Base-by-base conservation (phyloP, 805 yeast species). In the Kodamaea jinghongensis region DNA sequence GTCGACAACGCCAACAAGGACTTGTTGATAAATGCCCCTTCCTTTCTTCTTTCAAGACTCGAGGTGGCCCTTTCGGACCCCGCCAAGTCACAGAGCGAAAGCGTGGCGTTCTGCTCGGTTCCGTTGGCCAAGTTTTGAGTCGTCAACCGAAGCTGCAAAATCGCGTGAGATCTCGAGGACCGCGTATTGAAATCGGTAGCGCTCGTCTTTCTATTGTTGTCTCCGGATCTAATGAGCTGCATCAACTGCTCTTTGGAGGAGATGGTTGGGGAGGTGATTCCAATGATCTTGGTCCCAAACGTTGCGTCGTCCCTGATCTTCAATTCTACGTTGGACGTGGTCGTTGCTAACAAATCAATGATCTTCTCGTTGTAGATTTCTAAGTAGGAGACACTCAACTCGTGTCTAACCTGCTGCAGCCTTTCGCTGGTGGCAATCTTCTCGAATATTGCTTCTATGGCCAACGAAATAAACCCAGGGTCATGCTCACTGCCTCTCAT, bases 21-120 rank as follows among this genome's bases (percentile, higher is more conserved):
- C 58, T 89, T 89, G 67, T 91, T 91, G 57, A 91, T 91, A 56
- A 73, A 93, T 0, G 96, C 78, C 15, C 98, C 99, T 65, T 91
- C 99, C 60, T 89, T 87, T 40, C 97, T 70, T 51, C 98, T 74
- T 55, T 87, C 96, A 1, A 70, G 61, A 51, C 83, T 81, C 8
- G 78, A 64, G 0, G 86, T 71, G 2, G 83, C 78, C 38, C 85
- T 75, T 62, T 91, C 99, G n/a, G 96, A 85, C 20, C 99, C 99
- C 0, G 99, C 99, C 54, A 91, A 73, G 63, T 91, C 99, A 67
- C 98, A 91, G 41, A 91, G 70, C 25, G 91, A 86, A 23, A 91
- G 75, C 0, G 88, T 80, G 26, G 89, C 75, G 28, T 68, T 61
- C 11, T 61, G 64, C 39, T 69, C 73, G 0, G 56, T 48, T 4